phyloP scores from a whole-genome alignment of 2,329 filamentous ascomycete species.

The Elsinoe ampelina region DNA sequence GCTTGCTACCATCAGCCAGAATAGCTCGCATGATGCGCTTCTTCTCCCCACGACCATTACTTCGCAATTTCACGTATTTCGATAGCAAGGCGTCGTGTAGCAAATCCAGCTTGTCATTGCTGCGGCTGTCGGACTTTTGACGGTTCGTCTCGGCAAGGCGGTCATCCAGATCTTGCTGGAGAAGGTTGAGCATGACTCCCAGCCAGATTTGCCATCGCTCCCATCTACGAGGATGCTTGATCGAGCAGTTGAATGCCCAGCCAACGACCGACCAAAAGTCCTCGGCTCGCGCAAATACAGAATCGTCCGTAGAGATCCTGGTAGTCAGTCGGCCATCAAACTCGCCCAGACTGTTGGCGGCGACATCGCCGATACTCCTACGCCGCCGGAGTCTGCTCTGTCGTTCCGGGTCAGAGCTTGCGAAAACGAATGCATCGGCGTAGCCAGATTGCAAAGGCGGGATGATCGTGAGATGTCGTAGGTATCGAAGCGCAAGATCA shows the following conservation, averaged over 20 bases:
- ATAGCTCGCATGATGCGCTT: slow-evolving; percentile 55
- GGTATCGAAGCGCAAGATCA: slow-evolving; percentile 57
- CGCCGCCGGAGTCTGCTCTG: slow-evolving; percentile 18
- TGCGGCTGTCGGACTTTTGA: slow-evolving; percentile 17
- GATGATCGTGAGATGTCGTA: slow-evolving; percentile 58
- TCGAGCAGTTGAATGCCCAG: slow-evolving; percentile 89
- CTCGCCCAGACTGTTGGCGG: slow-evolving; percentile 28
- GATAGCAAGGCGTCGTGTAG: slow-evolving; percentile 51
- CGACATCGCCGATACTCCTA: slow-evolving; percentile 25
- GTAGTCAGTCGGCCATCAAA: neutral
- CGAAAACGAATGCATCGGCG: slow-evolving; percentile 20
- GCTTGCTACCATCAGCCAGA: slow-evolving; percentile 54
- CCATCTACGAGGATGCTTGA: slow-evolving; percentile 65
- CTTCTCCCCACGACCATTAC: slow-evolving; percentile 32
- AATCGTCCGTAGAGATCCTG: slow-evolving; percentile 43
- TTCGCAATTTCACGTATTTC: slow-evolving; percentile 44
- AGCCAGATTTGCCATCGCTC: slow-evolving; percentile 73
- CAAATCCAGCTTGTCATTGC: slow-evolving; percentile 18
- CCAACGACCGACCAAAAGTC: slow-evolving; percentile 86
- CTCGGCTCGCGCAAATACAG: slow-evolving; percentile 64
- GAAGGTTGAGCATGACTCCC: slow-evolving; percentile 64
- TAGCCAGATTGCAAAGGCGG: slow-evolving; percentile 64
- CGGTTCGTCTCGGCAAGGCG: slow-evolving; percentile 32
- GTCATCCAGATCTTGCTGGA: slow-evolving; percentile 62
- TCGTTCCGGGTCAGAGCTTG: slow-evolving; percentile 5